Percentiles rank a stretch among this genome's conserved stretches.
These are phyloP conservation scores for Lolium multiflorum DNA, from an alignment of 176 grass and related monocot genomes.

Conservation along the genomic window DNA sequence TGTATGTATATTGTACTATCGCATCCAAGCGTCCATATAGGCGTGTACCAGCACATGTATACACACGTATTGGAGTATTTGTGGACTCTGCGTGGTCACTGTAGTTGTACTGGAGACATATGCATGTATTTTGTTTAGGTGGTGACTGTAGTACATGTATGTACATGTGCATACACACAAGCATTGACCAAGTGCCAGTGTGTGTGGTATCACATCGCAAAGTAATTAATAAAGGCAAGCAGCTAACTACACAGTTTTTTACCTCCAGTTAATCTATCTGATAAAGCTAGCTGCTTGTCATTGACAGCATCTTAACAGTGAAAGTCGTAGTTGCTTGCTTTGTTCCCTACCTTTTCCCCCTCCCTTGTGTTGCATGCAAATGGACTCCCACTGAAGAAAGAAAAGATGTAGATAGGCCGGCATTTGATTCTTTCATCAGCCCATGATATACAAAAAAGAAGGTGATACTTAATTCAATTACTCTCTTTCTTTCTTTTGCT, in stretches of 20 bases:
- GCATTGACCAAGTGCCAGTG: constrained; percentile 29
- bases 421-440: constrained; percentile 65
- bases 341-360: constrained; percentile 45
- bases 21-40: background rate
- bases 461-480: constrained; percentile 36
- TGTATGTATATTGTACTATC: background rate
- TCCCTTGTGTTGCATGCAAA: constrained; percentile 47
- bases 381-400: constrained; percentile 71
- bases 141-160: background rate
- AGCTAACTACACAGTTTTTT: constrained; percentile 35
- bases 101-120: background rate
- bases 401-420: constrained; percentile 58
- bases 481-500: constrained; percentile 52
- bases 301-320: constrained; percentile 75
- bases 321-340: constrained; percentile 58
- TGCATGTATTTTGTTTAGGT: background rate
- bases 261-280: constrained; percentile 44
- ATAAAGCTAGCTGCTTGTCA: constrained; percentile 67
- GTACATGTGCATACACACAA: constrained; percentile 8
- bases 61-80: constrained; percentile 16
- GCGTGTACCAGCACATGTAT: background rate
- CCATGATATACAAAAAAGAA: constrained; percentile 39
- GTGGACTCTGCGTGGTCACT: background rate
- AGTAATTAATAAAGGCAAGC: constrained; percentile 18
- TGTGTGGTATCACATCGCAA: constrained; percentile 41